Evolutionary conservation across 2,329 filamentous ascomycete genomes (phyloP), one percentile per base, ranked within the genome.

Genomic region (Pezicula radicicola): DNA sequence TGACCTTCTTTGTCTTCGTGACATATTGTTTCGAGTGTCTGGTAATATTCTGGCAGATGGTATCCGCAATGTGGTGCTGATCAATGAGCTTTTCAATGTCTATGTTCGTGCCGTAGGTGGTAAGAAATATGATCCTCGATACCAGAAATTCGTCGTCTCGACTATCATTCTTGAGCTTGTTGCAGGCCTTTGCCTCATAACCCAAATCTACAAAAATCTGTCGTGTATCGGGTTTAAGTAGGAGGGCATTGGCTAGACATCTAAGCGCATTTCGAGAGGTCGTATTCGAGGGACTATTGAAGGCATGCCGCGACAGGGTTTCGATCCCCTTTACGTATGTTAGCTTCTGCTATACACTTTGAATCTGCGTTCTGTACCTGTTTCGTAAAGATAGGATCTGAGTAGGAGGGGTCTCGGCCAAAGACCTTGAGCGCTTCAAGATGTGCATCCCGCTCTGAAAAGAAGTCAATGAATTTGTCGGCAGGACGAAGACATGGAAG

Each of bases 61-160:
- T 83, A 28, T 88, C 81, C 27, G 83, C 87, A 8, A 95, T 71
- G 18, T 79, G 71, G 63, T 91, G 73, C 21, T 89, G 72, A 49
- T 83, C 77, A 45, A 93, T 80, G 9, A 94, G 76, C 3, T 75
- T 70, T 16, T 78, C 71, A 48, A 91, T 81, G 63, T 90, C 76
- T 55, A 89, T 69, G n/a, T 79, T 81, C 12, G 88, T 86, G 55
- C 81, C 81, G 67, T 95, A 95, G 0, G 91, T 95, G 30, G 85
- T 81, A 10, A 94, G 76, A 62, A 96, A 92, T 15, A 95, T 73
- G 41, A 95, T 83, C 48, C 91, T 81, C n/a, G 87, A 87, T 54
- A 80, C 72, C 2, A 97, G 76, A 68, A 97, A 97, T 65, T 97
- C 92, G 60, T 96, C 87, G 55, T 97, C 91, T 50, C 81, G 78